Evolutionary conservation across 805 yeast genomes (phyloP).

Genomic region (Teunomyces barrocoloradensis): DNA sequence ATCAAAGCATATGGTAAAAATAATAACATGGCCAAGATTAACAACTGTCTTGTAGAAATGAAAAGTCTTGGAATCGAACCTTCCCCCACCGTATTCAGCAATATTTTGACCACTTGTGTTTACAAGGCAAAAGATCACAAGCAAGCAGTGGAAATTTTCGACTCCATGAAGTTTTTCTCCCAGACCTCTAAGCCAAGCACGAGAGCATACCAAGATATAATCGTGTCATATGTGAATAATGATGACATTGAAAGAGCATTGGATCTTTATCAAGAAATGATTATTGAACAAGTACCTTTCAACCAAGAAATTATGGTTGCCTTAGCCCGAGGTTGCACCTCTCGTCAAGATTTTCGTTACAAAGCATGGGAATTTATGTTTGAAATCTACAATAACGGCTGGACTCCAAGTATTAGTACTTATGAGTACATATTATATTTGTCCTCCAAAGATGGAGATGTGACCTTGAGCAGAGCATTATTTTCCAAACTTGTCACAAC

Average conservation of each 20-base stretch:
- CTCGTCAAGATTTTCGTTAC: constrained; percentile 43
- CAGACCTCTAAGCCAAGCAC: constrained; percentile 63
- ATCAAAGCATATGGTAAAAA: constrained; percentile 46
- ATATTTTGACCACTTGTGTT: constrained; percentile 60
- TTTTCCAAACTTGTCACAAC: constrained; percentile 46
- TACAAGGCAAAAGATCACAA: constrained; percentile 46
- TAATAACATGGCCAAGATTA: constrained; percentile 36
- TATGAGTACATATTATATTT: constrained; percentile 70
- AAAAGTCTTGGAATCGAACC: constrained; percentile 37
- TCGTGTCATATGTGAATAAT: constrained; percentile 60
- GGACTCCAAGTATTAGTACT: constrained; percentile 47
- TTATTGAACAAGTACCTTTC: constrained; percentile 19
- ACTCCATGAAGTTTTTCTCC: constrained; percentile 80
- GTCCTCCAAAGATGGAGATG: constrained; percentile 79
- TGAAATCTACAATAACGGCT: constrained; percentile 50
- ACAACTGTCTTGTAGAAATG: constrained; percentile 38
- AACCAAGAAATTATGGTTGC: constrained; percentile 46
- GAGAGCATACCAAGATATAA: constrained; percentile 66
- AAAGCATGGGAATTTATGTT: constrained; percentile 79
- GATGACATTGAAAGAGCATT: constrained; percentile 70
- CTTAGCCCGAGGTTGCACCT: constrained; percentile 67
- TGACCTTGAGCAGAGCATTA: constrained; percentile 66
- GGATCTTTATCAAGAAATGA: constrained; percentile 74
- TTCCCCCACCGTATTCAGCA: constrained; percentile 47
- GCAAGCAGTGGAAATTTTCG: constrained; percentile 73